Base-by-base conservation (phyloP, 768 basidiomycete genomes). In the Pilatotrama ljubarskyi region DNA sequence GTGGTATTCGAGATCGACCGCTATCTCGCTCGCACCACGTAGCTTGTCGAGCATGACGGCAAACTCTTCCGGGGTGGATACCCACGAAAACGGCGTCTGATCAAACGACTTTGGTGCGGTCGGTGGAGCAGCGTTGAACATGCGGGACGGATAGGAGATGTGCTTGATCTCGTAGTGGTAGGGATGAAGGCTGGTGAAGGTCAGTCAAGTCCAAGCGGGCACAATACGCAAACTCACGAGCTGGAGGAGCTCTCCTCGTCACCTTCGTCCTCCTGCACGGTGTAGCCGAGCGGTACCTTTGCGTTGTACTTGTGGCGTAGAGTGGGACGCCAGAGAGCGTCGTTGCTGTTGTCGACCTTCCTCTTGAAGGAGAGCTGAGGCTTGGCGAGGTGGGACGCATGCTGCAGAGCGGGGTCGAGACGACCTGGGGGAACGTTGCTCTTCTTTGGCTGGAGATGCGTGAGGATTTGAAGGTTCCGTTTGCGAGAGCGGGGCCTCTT, bases 1-100 rank as follows among this genome's bases (percentile, higher is more conserved):
- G 78, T 98, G 95, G 70, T 98, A 91, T 74, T 99, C 96, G 26
- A 99, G 77, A 74, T 99, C 97, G 24, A 99, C 81, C 0, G 97
- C 96, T 53, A 98, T 85, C 72, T 96, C 95, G 24, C 74, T 75
- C n/a, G 79, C 81, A 5, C 71, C 69, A 25, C 82, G 81, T n/a
- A 98, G 80, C 57, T 82, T 80, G 13, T 79, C 80, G 4, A 95
- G 77, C 83, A 97, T 86, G 32, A 68, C 70, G 13, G 81, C 72
- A 42, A 97, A 78, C 5, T 77, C 76, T 17, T 77, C 74, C 0
- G 77, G 68, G 11, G 85, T 87, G 6, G 84, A 80, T 2, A 98
- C 80, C 80, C 86, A 95, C 17, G 80, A 83, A 65, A 90, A 86
- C 13, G 88, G 82, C 0, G 85, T 86, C 11, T 82, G 76, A 10